Evolutionary conservation across 1,284 basidiomycete species (phyloP).

Genomic region (Cryptococcus sp.): DNA sequence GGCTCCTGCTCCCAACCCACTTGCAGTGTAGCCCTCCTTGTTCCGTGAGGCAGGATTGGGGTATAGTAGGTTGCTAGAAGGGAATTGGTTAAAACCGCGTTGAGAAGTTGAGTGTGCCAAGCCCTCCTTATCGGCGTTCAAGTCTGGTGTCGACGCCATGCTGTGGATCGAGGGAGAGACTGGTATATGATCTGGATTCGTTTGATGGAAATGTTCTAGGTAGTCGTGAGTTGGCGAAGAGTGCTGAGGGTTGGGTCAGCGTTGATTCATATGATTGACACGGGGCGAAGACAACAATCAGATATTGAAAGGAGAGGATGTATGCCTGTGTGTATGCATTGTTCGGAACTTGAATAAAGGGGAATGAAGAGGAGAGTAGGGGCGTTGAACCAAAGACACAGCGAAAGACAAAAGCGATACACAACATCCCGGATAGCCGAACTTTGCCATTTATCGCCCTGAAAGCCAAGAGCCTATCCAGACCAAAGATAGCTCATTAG

Average conservation of each 20-base stretch:
- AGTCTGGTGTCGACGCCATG: constrained; percentile 5
- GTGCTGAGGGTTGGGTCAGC: background rate
- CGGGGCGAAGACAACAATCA: background rate
- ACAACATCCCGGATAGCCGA: no score
- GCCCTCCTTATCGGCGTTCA: constrained; percentile 16
- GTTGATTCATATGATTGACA: background rate
- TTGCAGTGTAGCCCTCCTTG: background rate
- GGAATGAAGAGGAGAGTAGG: background rate
- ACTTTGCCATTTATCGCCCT: no score
- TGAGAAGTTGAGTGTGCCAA: constrained; percentile 1
- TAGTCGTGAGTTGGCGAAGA: constrained; percentile 33
- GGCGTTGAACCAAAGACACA: background rate
- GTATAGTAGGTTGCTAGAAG: background rate
- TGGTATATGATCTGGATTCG: constrained; percentile 22
- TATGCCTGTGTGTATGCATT: background rate
- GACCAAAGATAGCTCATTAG: no score
- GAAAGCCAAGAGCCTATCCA: no score
- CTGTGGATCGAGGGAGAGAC: constrained; percentile 8
- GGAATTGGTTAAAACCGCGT: constrained; percentile 14
- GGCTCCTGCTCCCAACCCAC: background rate
- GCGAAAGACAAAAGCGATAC: no score
- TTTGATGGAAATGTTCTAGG: constrained; percentile 27
- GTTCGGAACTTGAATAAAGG: background rate
- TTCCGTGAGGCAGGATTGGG: background rate
- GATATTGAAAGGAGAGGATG: background rate